Base-by-base conservation (phyloP, 2,329 filamentous ascomycete genomes). In the Escovopsis sp. region DNA sequence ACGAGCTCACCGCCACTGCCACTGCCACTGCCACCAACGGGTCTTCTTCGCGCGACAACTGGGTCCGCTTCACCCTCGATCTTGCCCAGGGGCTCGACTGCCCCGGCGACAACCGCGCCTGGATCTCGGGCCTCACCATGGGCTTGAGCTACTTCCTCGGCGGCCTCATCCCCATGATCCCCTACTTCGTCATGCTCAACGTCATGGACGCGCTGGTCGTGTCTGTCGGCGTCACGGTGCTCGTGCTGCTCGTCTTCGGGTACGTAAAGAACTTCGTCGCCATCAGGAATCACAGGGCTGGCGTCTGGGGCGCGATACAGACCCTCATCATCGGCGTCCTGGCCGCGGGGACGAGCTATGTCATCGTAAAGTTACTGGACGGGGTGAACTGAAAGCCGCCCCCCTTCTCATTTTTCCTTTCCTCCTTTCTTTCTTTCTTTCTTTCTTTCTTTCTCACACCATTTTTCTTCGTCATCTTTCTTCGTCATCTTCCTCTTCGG, bases 61-160 rank as follows among this genome's bases (percentile, higher is more conserved):
- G 67, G 66, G 65, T 74, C 15, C 64, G 57, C 42, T 77, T 78
- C 60, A 68, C 76, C 64, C 74, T 77, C 66, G 69, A 74, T 52
- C 73, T 78, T 56, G 67, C 71, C 48, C 62, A 73, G 40, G 62
- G 61, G 46, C 62, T 72, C 35, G 62, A 67, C 45, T 61, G 67
- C 49, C 62, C 55, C 47, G 60, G 59, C 53, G 62, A 58, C 27
- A 60, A 62, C 51, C 53, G 63, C 47, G 58, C 73, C 51, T 55
- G 68, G 57, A 57, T 75, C 36, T 79, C 74, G 0, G 81, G 77
- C 2, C 48, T 77, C 24, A 83, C 76, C 8, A 80, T 85, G 51
- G 76, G 79, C 0, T 52, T 76, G 13, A 78, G 78, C 31, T 85
- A 85, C 56, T 77, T 84, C 40, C 57, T 84, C 16, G 81, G 81